Conservation (phyloP, 345 rosid genomes). For the Ceriops tagal region DNA sequence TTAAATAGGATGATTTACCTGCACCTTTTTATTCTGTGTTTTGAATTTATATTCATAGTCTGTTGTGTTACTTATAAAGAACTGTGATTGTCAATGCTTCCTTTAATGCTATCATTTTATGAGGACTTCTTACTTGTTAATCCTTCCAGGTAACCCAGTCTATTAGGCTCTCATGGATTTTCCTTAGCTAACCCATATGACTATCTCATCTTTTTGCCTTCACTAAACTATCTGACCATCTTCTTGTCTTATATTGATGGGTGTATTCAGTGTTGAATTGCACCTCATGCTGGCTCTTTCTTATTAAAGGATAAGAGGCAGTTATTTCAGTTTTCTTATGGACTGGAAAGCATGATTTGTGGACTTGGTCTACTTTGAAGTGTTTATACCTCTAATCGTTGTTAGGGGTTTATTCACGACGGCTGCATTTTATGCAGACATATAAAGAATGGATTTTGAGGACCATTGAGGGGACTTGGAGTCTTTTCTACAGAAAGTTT, state of each 20-base stretch:
- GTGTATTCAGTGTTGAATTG: not conserved
- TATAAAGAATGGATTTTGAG: conserved; percentile 77
- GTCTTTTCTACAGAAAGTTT: conserved; percentile 59
- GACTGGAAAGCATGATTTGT: not conserved
- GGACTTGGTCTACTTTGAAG: not conserved
- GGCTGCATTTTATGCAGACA: conserved; percentile 34
- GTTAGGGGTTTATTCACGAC: not conserved
- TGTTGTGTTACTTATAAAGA: not conserved
- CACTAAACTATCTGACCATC: not conserved
- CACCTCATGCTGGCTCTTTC: not conserved
- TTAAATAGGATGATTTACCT: too few species aligned
- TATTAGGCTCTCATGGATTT: too few species aligned
- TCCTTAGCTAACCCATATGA: too few species aligned
- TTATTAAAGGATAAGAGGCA: not conserved
- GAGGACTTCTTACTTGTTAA: too few species aligned
- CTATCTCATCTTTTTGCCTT: too few species aligned
- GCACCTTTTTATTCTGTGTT: too few species aligned
- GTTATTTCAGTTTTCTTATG: conserved; percentile 1
- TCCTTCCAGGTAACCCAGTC: too few species aligned
- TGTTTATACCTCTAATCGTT: not conserved
- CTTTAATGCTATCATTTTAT: not conserved
- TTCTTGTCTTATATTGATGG: not conserved
- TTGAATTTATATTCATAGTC: too few species aligned
- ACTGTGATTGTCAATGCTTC: not conserved
- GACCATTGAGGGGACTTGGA: conserved; percentile 75